Evolutionary conservation across 2,329 filamentous ascomycete genomes (phyloP).

Genomic region (Calonectria pauciramosa): DNA sequence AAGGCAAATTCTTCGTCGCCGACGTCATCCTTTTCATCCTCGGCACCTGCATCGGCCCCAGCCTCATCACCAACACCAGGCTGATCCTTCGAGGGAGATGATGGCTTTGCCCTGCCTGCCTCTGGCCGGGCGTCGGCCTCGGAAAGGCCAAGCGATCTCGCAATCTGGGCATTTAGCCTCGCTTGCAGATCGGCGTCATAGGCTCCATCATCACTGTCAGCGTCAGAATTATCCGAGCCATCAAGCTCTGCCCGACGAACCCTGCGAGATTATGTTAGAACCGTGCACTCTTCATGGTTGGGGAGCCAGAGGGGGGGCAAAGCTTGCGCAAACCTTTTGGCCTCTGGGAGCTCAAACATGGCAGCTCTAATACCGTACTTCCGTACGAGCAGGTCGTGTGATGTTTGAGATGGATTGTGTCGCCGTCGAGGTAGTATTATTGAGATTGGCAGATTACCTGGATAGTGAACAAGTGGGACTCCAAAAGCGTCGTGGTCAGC

Average conservation of each 20-base stretch:
- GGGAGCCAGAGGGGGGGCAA: background rate
- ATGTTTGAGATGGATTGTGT: slow-evolving; percentile 9
- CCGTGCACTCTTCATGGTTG: background rate
- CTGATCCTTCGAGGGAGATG: slow-evolving; percentile 3
- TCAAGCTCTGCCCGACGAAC: slow-evolving; percentile 69
- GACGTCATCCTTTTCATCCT: slow-evolving; percentile 40
- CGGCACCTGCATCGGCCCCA: slow-evolving; percentile 28
- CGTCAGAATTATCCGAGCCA: slow-evolving; percentile 49
- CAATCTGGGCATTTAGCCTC: slow-evolving; percentile 63
- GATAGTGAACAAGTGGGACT: slow-evolving; percentile 13
- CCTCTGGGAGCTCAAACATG: slow-evolving; percentile 50
- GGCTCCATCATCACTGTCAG: slow-evolving; percentile 48
- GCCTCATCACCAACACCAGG: slow-evolving; percentile 26
- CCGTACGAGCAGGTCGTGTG: slow-evolving; percentile 3
- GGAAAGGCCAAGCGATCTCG: slow-evolving; percentile 59
- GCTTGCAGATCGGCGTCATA: slow-evolving; percentile 57
- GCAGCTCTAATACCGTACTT: slow-evolving; percentile 5
- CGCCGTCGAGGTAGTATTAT: slow-evolving; percentile 36
- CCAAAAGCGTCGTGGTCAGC: slow-evolving; percentile 13
- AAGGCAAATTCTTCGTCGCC: slow-evolving; percentile 65
- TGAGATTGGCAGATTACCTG: slow-evolving; percentile 25
- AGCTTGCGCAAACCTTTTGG: slow-evolving; percentile 47
- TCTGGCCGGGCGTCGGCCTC: slow-evolving; percentile 33
- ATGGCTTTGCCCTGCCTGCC: background rate
- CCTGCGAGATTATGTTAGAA: slow-evolving; percentile 49